Percentiles rank a stretch among this genome's conserved stretches.
Conservation (phyloP, 768 basidiomycete species). For the Kockovaella imperatae region DNA sequence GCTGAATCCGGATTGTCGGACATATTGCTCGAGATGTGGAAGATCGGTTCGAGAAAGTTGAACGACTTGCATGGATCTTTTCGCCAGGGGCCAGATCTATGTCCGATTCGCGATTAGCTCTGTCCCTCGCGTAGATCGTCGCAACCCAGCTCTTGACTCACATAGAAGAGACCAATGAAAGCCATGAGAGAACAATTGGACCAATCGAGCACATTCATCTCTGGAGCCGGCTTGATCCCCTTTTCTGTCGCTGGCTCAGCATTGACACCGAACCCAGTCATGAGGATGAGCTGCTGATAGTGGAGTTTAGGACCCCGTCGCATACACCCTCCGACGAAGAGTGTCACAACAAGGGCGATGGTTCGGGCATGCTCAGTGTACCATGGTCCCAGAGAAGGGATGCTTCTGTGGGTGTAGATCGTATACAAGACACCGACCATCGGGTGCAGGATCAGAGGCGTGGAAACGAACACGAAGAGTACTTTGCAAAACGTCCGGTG, state of each 20-base stretch:
- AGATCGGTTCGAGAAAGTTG: conserved; percentile 18
- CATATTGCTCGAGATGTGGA: conserved; percentile 18
- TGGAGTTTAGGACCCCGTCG: conserved; percentile 31
- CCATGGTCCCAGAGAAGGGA: not conserved
- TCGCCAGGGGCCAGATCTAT: conserved; percentile 17
- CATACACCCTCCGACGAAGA: conserved; percentile 19
- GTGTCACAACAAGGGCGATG: not conserved
- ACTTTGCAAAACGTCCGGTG: conserved; percentile 16
- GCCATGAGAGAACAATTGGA: conserved; percentile 20
- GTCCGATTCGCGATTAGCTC: not conserved
- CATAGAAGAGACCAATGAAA: conserved; percentile 24
- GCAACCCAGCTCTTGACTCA: no score
- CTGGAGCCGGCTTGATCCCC: not conserved
- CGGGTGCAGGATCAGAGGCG: not conserved
- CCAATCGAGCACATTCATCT: conserved; percentile 24
- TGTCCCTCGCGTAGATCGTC: no score
- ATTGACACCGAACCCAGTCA: conserved; percentile 29
- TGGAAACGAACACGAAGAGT: conserved; percentile 9
- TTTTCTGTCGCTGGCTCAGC: conserved; percentile 5
- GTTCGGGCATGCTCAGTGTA: not conserved
- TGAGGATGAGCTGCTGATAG: conserved; percentile 15
- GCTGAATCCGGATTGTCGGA: conserved; percentile 21
- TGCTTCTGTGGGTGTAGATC: not conserved
- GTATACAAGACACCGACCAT: not conserved
- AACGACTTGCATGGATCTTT: conserved; percentile 15